These are phyloP conservation scores for Ustilago crameri DNA, from an alignment of 1,284 basidiomycete genomes.

Conservation along the genomic window DNA sequence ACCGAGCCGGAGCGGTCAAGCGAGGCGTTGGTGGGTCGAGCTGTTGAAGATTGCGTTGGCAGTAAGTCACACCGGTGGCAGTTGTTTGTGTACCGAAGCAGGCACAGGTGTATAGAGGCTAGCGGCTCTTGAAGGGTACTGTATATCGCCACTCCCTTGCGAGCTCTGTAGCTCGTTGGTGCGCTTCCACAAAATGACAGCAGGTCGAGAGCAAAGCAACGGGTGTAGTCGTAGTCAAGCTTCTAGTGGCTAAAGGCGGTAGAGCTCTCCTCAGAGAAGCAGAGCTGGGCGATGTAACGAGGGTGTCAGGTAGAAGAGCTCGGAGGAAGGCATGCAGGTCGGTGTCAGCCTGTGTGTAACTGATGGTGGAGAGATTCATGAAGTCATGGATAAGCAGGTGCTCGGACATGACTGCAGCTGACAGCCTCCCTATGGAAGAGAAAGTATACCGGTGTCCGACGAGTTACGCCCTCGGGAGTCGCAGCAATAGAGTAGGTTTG, in stretches of 20 bases:
- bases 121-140: constrained; percentile 6
- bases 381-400: constrained; percentile 4
- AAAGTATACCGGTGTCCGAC: constrained; percentile 8
- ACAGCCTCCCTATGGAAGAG: constrained; percentile 2
- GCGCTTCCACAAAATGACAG: not conserved
- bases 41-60: not conserved
- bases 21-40: not conserved
- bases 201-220: not conserved
- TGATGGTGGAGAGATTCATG: not conserved
- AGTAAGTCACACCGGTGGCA: not conserved
- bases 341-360: constrained; percentile 18
- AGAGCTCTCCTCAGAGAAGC: too few species aligned
- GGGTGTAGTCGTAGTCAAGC: constrained; percentile 1
- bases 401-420: constrained; percentile 36
- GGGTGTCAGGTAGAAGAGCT: constrained; percentile 9
- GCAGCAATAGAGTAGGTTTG: too few species aligned
- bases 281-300: too few species aligned
- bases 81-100: constrained; percentile 12
- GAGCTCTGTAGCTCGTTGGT: constrained; percentile 16
- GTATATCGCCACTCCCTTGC: constrained; percentile 1
- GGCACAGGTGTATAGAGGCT: not conserved
- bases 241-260: too few species aligned
- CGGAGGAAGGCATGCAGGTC: constrained; percentile 37
- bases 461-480: not conserved
- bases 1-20: constrained; percentile 1